Evolutionary conservation across 768 basidiomycete species (phyloP).

Genomic region (Amanita pseudoporphyria): DNA sequence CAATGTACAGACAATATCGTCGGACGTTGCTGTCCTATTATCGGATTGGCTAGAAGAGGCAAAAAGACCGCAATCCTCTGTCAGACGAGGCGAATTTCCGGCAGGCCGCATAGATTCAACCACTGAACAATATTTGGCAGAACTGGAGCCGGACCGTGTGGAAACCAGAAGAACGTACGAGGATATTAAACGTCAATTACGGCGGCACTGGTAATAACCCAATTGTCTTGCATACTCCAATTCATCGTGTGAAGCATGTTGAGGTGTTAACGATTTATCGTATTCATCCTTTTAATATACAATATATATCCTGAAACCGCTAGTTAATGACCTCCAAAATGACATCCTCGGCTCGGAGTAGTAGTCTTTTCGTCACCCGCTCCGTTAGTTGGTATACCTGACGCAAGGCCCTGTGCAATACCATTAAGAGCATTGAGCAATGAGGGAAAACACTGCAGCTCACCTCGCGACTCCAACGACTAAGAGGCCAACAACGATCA

Average conservation of each 20-base stretch:
- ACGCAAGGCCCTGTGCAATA: constrained; percentile 46
- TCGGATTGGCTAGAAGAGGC: constrained; percentile 74
- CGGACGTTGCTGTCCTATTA: constrained; percentile 74
- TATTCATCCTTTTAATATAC: constrained; percentile 4
- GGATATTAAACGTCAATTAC: constrained; percentile 57
- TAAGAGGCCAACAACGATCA: constrained; percentile 53
- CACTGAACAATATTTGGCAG: constrained; percentile 64
- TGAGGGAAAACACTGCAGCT: constrained; percentile 10
- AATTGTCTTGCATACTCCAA: neutral
- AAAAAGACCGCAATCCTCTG: constrained; percentile 60
- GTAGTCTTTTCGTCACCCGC: constrained; percentile 42
- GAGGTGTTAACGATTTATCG: neutral
- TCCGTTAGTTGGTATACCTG: constrained; percentile 63
- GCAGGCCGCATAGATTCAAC: constrained; percentile 67
- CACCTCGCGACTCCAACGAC: constrained; percentile 57
- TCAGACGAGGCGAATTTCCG: constrained; percentile 60
- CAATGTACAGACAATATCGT: constrained; percentile 71
- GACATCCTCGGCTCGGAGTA: constrained; percentile 68
- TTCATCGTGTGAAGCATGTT: no score
- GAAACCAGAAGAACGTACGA: constrained; percentile 64
- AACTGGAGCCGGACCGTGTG: constrained; percentile 49
- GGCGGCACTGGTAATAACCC: constrained; percentile 52
- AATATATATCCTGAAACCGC: constrained; percentile 13
- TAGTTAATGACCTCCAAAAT: constrained; percentile 57
- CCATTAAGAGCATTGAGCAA: constrained; percentile 7